Percentiles rank a stretch among this genome's conserved stretches.
These are phyloP conservation scores for Penicillium silybi DNA, from an alignment of 495 filamentous ascomycete genomes.

Conservation along the genomic window DNA sequence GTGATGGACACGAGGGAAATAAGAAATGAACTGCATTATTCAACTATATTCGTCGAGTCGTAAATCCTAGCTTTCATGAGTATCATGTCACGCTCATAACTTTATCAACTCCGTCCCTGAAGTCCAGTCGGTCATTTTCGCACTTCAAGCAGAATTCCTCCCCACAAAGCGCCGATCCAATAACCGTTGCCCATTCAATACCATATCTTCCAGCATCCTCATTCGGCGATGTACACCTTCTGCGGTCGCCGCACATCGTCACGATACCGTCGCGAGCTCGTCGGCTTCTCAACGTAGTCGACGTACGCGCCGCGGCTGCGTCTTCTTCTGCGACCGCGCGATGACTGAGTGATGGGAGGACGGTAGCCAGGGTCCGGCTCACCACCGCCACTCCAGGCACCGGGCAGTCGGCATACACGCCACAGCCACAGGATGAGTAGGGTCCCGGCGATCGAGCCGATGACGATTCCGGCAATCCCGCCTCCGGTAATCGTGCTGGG, in stretches of 20 bases:
- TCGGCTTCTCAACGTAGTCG: constrained; percentile 37
- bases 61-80: too few species aligned
- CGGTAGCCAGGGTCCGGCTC: constrained; percentile 27
- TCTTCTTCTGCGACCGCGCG: constrained; percentile 12
- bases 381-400: constrained; percentile 16
- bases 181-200: not conserved
- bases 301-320: constrained; percentile 23
- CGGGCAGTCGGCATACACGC: constrained; percentile 23
- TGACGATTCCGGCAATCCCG: constrained; percentile 57
- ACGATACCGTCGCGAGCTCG: constrained; percentile 16
- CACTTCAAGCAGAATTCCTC: not conserved
- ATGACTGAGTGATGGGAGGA: constrained; percentile 15
- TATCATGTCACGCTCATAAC: too few species aligned
- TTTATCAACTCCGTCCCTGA: not conserved
- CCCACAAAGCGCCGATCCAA: not conserved
- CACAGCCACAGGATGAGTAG: constrained; percentile 53
- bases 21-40: too few species aligned
- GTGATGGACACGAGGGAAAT: too few species aligned
- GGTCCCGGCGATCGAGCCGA: constrained; percentile 54
- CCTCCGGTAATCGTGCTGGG: constrained; percentile 47
- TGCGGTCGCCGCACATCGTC: constrained; percentile 32
- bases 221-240: constrained; percentile 32
- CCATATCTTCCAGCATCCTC: not conserved
- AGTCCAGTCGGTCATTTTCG: not conserved
- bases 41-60: too few species aligned